Conservation (phyloP, 164 flowering plant genomes). For the Chimonanthus praecox region DNA sequence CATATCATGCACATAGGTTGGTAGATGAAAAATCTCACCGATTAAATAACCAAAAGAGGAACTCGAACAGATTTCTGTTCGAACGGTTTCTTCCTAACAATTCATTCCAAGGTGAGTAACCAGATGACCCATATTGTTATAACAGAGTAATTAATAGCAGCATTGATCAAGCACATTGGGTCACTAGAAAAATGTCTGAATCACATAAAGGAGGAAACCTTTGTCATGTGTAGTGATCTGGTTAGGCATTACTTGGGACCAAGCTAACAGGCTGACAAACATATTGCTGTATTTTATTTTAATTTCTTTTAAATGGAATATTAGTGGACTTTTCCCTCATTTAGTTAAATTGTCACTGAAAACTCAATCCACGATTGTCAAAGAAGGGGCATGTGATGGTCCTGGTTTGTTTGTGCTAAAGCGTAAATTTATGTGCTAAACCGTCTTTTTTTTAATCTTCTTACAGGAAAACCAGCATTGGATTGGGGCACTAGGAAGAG, state of each 20-base stretch:
- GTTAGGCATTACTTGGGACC: neutral
- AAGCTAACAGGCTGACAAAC: too few species aligned
- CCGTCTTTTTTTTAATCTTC: neutral
- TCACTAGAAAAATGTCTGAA: neutral
- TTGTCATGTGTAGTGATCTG: too few species aligned
- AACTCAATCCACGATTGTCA: neutral
- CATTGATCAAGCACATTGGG: neutral
- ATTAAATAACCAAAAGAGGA: neutral
- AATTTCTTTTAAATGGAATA: too few species aligned
- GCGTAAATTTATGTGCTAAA: too few species aligned
- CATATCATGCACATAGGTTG: neutral
- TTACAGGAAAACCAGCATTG: slow-evolving; percentile 58
- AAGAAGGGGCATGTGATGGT: neutral
- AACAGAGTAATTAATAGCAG: neutral
- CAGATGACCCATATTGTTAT: neutral
- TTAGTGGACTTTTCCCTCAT: neutral
- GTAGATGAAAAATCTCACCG: neutral
- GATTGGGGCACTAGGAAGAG: slow-evolving; percentile 82
- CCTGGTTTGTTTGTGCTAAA: neutral
- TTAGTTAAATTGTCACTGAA: neutral
- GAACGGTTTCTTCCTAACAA: neutral
- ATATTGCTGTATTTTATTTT: too few species aligned
- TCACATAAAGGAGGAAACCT: too few species aligned
- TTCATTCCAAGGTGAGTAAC: neutral
- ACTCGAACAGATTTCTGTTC: neutral